Base-by-base conservation (phyloP, 2,329 filamentous ascomycete species). In the Macroventuria anomochaeta region DNA sequence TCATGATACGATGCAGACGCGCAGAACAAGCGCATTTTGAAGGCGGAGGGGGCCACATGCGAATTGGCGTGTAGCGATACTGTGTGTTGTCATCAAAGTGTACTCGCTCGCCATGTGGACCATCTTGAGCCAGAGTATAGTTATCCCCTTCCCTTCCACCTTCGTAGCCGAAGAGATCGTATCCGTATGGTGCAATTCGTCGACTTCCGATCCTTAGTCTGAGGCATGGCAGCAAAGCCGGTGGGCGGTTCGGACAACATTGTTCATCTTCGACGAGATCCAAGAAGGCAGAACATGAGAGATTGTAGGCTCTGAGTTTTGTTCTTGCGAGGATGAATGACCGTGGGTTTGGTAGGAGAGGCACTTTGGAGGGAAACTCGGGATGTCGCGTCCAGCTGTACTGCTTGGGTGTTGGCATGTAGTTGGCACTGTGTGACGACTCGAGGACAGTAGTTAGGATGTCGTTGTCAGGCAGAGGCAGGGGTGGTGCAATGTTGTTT, bases 251-350 rank as follows among this genome's bases (percentile, higher is more conserved):
- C 2, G 66, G 57, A 26, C 69, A 76, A 50, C 72, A 76, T 2
- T 68, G 41, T 3, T 79, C 72, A 55, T 83, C 80, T 56, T 86
- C 78, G 5, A 87, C 80, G 0, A 89, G 67, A 59, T 89, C 86
- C 5, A 88, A 47, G 61, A 85, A 88, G 0, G 85, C 78, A 18
- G 76, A 77, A 56, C 80, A 80, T 2, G 78, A 75, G 11, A 77
- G 68, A 43, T 83, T 79, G 65, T 89, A 89, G 3, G 79, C 77
- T 20, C 82, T 78, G 37, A 85, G 71, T 36, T 81, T 80, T 10
- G 82, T 85, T 46, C 81, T 79, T 31, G 79, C 77, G 8, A 85
- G 75, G 5, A 82, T 81, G 42, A 83, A 81, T 4, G 79, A 64
- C 7, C 68, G 73, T 4, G 65, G 36, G 5, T 7, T 28, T n/a